A percentile compares a stretch with the other conserved stretches of the same genome.
phyloP scores from a whole-genome alignment of 805 yeast species.

The Wickerhamiella sergipiensis region DNA sequence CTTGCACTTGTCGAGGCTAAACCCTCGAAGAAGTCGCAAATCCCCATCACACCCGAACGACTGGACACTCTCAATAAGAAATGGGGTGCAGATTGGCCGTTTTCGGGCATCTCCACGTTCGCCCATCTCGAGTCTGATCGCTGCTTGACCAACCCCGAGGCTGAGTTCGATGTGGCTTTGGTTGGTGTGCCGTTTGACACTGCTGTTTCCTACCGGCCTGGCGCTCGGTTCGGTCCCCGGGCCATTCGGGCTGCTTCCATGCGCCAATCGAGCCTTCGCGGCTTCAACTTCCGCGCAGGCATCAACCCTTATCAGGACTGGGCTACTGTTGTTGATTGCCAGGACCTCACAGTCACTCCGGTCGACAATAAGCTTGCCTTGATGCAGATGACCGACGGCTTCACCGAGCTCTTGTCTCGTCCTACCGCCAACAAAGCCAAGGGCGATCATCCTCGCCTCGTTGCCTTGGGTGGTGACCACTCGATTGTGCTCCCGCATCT shows the following conservation, averaged over 20 bases:
- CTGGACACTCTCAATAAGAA: conserved; percentile 31
- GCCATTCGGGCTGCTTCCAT: conserved; percentile 26
- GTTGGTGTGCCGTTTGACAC: conserved; percentile 79
- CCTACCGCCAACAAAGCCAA: conserved; percentile 15
- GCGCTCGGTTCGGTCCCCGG: conserved; percentile 69
- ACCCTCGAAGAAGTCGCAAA: background rate
- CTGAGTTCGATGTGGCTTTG: conserved; percentile 50
- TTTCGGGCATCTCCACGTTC: conserved; percentile 33
- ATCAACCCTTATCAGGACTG: conserved; percentile 43
- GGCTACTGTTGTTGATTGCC: conserved; percentile 49
- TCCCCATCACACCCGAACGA: background rate
- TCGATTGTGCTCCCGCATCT: conserved; percentile 60
- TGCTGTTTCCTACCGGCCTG: conserved; percentile 64
- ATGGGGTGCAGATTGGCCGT: conserved; percentile 70
- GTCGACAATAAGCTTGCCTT: conserved; percentile 53
- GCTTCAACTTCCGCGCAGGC: conserved; percentile 55
- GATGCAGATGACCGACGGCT: conserved; percentile 45
- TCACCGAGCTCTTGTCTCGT: conserved; percentile 37
- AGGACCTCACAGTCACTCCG: conserved; percentile 56
- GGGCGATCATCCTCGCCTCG: conserved; percentile 40
- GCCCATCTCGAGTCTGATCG: conserved; percentile 54
- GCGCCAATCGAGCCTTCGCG: conserved; percentile 54
- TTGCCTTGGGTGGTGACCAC: conserved; percentile 77
- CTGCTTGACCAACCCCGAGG: conserved; percentile 38
- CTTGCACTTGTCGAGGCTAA: background rate